These are phyloP conservation scores for Cercospora sp. DNA, from an alignment of 2,329 filamentous ascomycete species.

Conservation along the genomic window DNA sequence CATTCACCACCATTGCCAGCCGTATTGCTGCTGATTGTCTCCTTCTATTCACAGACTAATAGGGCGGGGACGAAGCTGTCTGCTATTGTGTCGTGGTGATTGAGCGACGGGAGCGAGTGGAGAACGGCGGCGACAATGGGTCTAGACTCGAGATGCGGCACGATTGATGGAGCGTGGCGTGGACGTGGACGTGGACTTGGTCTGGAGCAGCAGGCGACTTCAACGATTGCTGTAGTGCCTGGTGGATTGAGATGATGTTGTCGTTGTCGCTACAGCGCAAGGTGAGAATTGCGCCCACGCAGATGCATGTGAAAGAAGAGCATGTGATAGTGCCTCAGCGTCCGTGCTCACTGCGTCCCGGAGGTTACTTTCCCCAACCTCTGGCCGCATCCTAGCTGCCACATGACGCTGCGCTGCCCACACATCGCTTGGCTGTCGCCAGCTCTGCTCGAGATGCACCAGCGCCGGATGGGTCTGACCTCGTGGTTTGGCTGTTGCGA, in stretches of 20 bases:
- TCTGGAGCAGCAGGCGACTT: neutral
- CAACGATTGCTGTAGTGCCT: neutral
- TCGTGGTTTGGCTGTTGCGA: neutral
- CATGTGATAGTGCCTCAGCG: slow-evolving; percentile 5
- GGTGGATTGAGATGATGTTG: neutral
- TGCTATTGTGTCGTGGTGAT: neutral
- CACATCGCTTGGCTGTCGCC: neutral
- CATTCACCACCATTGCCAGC: slow-evolving; percentile 1
- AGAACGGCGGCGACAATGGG: neutral
- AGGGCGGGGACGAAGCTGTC: neutral
- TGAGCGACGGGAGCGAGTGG: neutral
- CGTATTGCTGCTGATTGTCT: neutral
- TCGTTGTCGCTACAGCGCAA: slow-evolving; percentile 1
- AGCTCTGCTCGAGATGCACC: neutral
- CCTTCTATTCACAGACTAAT: neutral
- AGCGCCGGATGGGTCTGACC: neutral
- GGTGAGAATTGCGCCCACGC: slow-evolving; percentile 8
- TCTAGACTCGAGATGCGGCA: slow-evolving; percentile 13
- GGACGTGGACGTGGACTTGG: neutral
- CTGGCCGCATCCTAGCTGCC: neutral
- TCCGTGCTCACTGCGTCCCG: slow-evolving; percentile 6
- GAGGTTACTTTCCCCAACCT: neutral
- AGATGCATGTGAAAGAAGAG: slow-evolving; percentile 10
- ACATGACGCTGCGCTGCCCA: neutral
- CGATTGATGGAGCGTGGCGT: neutral